These are phyloP conservation scores for Cornus florida DNA, from an alignment of 148 eudicot genomes.

Conservation along the genomic window DNA sequence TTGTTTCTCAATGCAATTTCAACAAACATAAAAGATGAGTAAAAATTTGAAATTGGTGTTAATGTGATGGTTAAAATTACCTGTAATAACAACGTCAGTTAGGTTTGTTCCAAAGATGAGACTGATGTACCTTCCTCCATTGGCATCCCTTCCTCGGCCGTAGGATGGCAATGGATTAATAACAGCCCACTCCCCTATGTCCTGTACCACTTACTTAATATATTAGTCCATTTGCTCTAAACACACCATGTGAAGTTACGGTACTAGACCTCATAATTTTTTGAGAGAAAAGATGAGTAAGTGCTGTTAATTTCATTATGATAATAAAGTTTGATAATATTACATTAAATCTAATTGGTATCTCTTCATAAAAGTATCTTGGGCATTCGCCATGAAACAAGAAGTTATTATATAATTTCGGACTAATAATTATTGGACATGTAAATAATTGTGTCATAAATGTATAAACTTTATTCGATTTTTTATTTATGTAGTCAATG, in stretches of 20 bases:
- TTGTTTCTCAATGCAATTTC: no score
- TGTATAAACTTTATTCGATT: no score
- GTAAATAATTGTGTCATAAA: no score
- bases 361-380: no score
- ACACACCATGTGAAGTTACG: neutral
- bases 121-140: constrained; percentile 73
- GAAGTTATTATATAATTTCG: no score
- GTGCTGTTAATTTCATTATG: neutral
- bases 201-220: constrained; percentile 32
- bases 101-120: constrained; percentile 78
- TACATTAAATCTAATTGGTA: no score
- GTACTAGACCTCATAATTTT: neutral
- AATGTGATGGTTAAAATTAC: constrained; percentile 24
- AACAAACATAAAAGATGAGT: no score
- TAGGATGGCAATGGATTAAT: constrained; percentile 83
- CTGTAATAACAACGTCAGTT: constrained; percentile 84
- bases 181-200: constrained; percentile 55
- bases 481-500: no score
- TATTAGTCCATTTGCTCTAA: neutral
- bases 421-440: no score
- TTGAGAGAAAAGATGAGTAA: neutral
- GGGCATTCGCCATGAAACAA: no score
- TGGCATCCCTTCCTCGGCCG: constrained; percentile 80
- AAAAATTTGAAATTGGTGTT: neutral
- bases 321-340: neutral